Evolutionary conservation across 148 eudicot genomes (phyloP).

Genomic region (Limonium bicolor): DNA sequence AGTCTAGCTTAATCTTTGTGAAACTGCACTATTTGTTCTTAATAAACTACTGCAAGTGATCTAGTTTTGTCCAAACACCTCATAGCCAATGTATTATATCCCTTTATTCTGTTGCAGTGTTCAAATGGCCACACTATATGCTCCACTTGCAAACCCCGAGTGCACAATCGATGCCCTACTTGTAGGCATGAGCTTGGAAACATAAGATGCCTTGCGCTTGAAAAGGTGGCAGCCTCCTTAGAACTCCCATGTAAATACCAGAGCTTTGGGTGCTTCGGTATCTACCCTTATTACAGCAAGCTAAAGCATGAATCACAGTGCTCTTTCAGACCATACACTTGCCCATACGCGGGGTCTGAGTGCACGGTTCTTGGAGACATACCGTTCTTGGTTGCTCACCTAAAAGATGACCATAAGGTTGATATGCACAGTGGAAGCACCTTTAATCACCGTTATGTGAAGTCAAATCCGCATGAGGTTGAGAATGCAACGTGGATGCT

Average conservation of each 20-base stretch:
- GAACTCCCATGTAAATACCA: constrained; percentile 84
- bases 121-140: constrained; percentile 90
- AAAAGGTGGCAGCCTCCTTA: constrained; percentile 86
- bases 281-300: constrained; percentile 81
- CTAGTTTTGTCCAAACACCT: no score
- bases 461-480: constrained; percentile 80
- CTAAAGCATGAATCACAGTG: constrained; percentile 78
- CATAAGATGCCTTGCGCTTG: constrained; percentile 82
- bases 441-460: constrained; percentile 90
- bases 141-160: constrained; percentile 82
- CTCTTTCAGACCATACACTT: constrained; percentile 65
- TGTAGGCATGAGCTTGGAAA: constrained; percentile 97
- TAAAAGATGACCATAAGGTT: constrained; percentile 83
- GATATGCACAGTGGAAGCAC: constrained; percentile 92
- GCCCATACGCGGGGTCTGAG: constrained; percentile 94
- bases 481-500: constrained; percentile 98
- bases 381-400: constrained; percentile 55
- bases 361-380: constrained; percentile 72
- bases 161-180: constrained; percentile 92
- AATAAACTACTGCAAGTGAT: no score
- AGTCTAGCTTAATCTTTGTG: neutral
- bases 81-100: no score
- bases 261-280: constrained; percentile 61
- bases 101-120: constrained; percentile 35
- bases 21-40: neutral